A percentile compares a stretch with the other conserved stretches of the same genome.
phyloP scores from a whole-genome alignment of 257 asterid species.

The Voacanga thouarsii region DNA sequence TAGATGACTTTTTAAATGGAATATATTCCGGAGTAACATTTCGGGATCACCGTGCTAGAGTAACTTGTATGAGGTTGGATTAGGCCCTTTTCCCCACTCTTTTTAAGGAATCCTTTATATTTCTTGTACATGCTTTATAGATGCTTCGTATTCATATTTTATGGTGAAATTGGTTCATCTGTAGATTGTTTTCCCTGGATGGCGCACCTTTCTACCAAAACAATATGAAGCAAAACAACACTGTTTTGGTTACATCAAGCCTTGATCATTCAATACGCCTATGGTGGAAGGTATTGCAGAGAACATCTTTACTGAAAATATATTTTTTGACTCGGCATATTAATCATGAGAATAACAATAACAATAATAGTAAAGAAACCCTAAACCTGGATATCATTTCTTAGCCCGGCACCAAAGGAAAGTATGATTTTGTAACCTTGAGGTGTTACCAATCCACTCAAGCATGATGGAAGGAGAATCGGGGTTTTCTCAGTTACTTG shows the following conservation, averaged over 20 bases:
- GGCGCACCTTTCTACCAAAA: conserved; percentile 33
- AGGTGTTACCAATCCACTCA: conserved; percentile 2
- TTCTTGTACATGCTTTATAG: neutral
- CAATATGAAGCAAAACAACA: conserved; percentile 36
- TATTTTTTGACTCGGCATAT: neutral
- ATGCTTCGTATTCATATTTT: neutral
- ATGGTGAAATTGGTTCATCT: conserved; percentile 14
- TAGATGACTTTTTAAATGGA: conserved; percentile 29
- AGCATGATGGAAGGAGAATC: neutral
- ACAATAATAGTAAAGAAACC: neutral
- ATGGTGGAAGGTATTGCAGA: conserved; percentile 63
- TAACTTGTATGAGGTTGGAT: conserved; percentile 67
- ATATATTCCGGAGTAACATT: conserved; percentile 19
- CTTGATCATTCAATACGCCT: conserved; percentile 68
- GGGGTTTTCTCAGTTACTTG: neutral
- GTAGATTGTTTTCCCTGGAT: conserved; percentile 57
- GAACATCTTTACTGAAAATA: neutral
- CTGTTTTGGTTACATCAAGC: conserved; percentile 70
- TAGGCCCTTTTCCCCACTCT: neutral
- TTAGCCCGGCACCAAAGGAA: neutral
- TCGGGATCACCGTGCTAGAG: conserved; percentile 60
- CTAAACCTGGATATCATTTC: neutral
- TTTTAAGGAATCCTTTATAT: neutral
- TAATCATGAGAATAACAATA: neutral
- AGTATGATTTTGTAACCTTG: neutral